Percentiles rank a stretch among this genome's conserved stretches.
These are phyloP conservation scores for Vanderwaltozyma polyspora DNA, from an alignment of 805 yeast genomes.

Conservation along the genomic window DNA sequence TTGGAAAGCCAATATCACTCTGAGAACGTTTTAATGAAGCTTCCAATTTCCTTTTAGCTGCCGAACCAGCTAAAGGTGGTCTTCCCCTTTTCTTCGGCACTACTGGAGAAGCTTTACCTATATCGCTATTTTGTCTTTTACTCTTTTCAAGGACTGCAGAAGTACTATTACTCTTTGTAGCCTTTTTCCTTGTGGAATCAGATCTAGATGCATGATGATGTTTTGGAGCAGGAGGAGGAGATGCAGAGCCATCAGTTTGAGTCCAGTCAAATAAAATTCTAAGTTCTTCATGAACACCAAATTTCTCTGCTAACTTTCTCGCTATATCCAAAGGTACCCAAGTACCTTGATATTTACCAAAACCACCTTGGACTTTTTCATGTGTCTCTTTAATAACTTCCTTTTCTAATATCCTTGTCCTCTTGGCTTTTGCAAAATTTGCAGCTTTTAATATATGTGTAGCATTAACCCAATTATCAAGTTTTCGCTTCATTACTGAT, in stretches of 20 bases:
- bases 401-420: constrained; percentile 83
- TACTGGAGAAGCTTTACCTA: constrained; percentile 2
- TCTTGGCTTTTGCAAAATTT: constrained; percentile 83
- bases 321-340: constrained; percentile 88
- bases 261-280: constrained; percentile 55
- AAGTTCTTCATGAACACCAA: constrained; percentile 51
- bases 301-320: constrained; percentile 49
- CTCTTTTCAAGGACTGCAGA: constrained; percentile 13
- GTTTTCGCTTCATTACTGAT: constrained; percentile 67
- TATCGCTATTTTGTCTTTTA: not conserved
- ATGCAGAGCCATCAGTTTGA: constrained; percentile 36
- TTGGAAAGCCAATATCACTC: constrained; percentile 22
- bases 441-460: constrained; percentile 92
- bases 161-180: constrained; percentile 18
- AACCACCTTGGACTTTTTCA: constrained; percentile 94
- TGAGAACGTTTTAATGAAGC: constrained; percentile 18
- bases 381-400: constrained; percentile 87
- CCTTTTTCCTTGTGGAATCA: constrained; percentile 24
- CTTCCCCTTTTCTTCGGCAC: constrained; percentile 26
- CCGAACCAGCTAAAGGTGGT: constrained; percentile 18
- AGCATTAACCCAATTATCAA: constrained; percentile 83
- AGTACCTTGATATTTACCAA: constrained; percentile 93
- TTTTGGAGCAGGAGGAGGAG: constrained; percentile 53
- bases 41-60: constrained; percentile 13
- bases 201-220: constrained; percentile 53